These are phyloP conservation scores for Sarcodon aspratus DNA, from an alignment of 768 basidiomycete species.

Conservation along the genomic window DNA sequence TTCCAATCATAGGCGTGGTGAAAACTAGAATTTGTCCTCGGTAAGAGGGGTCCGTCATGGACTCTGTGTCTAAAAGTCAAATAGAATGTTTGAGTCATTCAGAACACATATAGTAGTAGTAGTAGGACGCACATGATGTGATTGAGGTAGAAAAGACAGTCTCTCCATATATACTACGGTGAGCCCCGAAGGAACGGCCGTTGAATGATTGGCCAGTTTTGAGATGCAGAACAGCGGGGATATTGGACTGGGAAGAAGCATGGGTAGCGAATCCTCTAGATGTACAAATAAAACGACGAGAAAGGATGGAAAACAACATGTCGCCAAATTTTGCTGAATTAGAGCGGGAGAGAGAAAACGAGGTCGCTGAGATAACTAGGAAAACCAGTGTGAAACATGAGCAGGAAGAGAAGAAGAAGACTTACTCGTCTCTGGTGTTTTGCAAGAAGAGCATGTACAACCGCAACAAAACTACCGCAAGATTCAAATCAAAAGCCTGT, in stretches of 20 bases:
- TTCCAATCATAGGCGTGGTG: constrained; percentile 96
- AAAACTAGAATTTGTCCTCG: constrained; percentile 97
- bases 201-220: constrained; percentile 90
- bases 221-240: constrained; percentile 83
- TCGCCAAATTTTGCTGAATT: constrained; percentile 8
- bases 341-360: constrained; percentile 57
- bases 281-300: constrained; percentile 39
- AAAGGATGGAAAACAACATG: constrained; percentile 37
- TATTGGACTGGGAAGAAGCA: constrained; percentile 19
- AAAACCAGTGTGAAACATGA: constrained; percentile 13
- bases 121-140: constrained; percentile 70
- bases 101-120: neutral
- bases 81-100: neutral
- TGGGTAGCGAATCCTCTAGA: constrained; percentile 61
- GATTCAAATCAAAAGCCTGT: no score
- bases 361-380: constrained; percentile 83
- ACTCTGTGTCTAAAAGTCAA: constrained; percentile 90
- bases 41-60: constrained; percentile 99
- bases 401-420: constrained; percentile 4
- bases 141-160: constrained; percentile 99
- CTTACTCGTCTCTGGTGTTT: constrained; percentile 84
- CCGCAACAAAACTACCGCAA: no score
- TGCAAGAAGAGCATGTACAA: constrained; percentile 73
- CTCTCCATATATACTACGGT: constrained; percentile 84
- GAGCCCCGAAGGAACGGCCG: constrained; percentile 84